Base-by-base conservation (phyloP, 441 rosid species). In the Pelargonium exstipulatum region DNA sequence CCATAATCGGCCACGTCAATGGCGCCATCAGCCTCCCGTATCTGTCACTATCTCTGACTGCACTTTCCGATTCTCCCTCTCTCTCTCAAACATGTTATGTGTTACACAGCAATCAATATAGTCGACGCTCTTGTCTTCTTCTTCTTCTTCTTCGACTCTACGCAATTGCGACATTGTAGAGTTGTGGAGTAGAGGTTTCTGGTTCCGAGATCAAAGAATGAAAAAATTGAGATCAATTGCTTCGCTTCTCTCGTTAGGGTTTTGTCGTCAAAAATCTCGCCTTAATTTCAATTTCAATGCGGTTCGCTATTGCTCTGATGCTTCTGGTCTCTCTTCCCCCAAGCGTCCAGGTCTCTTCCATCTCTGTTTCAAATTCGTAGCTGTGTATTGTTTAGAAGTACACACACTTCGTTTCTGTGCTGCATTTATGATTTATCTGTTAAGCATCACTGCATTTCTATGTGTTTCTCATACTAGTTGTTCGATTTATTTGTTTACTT, bases 281-380 rank as follows among this genome's bases (percentile, higher is more conserved):
- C 26, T 17, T 3, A 65, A 62, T 68, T 61, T 66, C 45, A 62
- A 51, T 66, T 24, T 69, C 76, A 65, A 60, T 73, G 76, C 70
- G 18, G 78, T 73, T 74, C 81, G 85, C 57, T 74, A 71, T 76
- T 80, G 58, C 75, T 81, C 83, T 14, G 65, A 70, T 53, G 71
- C 64, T 14, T 18, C 71, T 18, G 24, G 17, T 40, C 68, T 53
- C 71, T n/a, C 79, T n/a, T 58, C 84, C 55, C 68, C 81, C 13
- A 72, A 71, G 55, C 70, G 84, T 70, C 68, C 83, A 79, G 90
- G 90, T 86, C 24, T 53, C 20, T 18, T 61, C 66, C 1, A 6
- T 37, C 70, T 75, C 32, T 67, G 17, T 14, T 4, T 43, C 2
- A 16, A 18, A 29, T 61, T 29, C 8, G n/a, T 63, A 43, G 42